Evolutionary conservation across 108 stramenopile genomes (phyloP).

Genomic region (Skeletonema potamos): DNA sequence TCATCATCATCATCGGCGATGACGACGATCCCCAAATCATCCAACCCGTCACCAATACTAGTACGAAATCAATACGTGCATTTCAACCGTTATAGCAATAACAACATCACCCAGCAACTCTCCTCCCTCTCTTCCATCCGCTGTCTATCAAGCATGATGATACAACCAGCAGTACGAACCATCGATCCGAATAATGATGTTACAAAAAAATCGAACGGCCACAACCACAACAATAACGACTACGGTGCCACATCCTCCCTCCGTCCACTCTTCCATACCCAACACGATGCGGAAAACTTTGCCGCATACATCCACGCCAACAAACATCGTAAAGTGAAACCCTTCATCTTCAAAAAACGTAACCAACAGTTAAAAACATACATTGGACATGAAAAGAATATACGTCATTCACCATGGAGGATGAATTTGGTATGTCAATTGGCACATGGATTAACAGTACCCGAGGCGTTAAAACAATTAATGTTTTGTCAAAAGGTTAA

Average conservation of each 20-base stretch:
- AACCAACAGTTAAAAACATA: constrained; percentile 57
- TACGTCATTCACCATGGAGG: constrained; percentile 82
- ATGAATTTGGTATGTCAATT: constrained; percentile 79
- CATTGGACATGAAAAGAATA: constrained; percentile 55
- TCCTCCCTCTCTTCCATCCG: no score
- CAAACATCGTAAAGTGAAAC: constrained; percentile 61
- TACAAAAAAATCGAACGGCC: no score
- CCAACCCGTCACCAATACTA: background rate
- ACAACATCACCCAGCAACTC: background rate
- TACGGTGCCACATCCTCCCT: constrained; percentile 28
- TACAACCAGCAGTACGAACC: background rate
- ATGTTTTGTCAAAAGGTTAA: constrained; percentile 66
- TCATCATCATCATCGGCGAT: background rate
- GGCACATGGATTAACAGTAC: constrained; percentile 67
- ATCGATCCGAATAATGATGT: no score
- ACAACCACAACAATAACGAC: background rate
- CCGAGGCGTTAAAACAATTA: constrained; percentile 80
- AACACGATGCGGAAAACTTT: constrained; percentile 26
- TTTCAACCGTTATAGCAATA: background rate
- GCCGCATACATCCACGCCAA: constrained; percentile 34
- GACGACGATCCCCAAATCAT: background rate
- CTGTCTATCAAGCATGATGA: background rate
- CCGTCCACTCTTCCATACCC: constrained; percentile 15
- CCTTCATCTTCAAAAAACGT: constrained; percentile 66
- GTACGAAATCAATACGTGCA: background rate